These are phyloP conservation scores for Citrullus amarus DNA, from an alignment of 306 rosid species.

Conservation along the genomic window DNA sequence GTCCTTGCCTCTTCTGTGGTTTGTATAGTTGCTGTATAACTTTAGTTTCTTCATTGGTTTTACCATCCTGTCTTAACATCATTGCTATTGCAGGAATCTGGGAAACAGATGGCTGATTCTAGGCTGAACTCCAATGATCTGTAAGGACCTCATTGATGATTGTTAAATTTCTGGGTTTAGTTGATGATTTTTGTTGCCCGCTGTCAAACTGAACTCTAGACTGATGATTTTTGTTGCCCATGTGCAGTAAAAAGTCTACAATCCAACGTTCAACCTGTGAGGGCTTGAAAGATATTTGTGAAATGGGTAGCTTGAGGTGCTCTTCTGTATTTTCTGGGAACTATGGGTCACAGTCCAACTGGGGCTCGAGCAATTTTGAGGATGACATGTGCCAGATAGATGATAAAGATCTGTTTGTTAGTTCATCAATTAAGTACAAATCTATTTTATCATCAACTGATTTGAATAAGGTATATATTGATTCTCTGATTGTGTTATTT, in stretches of 20 bases:
- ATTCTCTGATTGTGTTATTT: constrained; percentile 16
- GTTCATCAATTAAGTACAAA: constrained; percentile 38
- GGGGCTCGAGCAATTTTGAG: constrained; percentile 34
- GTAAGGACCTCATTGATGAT: constrained; percentile 34
- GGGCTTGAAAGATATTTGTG: constrained; percentile 65
- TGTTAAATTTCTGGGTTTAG: constrained; percentile 12
- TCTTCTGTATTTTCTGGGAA: constrained; percentile 40
- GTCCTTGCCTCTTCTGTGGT: constrained; percentile 45
- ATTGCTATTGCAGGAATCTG: constrained; percentile 38
- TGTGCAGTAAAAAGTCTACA: constrained; percentile 33
- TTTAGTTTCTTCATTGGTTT: constrained; percentile 11
- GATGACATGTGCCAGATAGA: constrained; percentile 80
- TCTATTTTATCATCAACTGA: constrained; percentile 32
- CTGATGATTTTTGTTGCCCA: constrained; percentile 11
- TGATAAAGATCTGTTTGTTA: constrained; percentile 38
- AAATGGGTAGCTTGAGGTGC: constrained; percentile 47
- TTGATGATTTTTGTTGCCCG: background rate
- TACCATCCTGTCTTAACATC: constrained; percentile 9
- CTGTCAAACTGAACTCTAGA: constrained; percentile 10
- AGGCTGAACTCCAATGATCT: constrained; percentile 40
- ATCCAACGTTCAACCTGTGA: constrained; percentile 43
- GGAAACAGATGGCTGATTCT: constrained; percentile 31
- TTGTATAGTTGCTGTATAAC: constrained; percentile 19
- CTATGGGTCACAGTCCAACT: constrained; percentile 29
- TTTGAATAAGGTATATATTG: constrained; percentile 42